These are phyloP conservation scores for Moniliella sp. DNA, from an alignment of 1,284 basidiomycete genomes.

Conservation along the genomic window DNA sequence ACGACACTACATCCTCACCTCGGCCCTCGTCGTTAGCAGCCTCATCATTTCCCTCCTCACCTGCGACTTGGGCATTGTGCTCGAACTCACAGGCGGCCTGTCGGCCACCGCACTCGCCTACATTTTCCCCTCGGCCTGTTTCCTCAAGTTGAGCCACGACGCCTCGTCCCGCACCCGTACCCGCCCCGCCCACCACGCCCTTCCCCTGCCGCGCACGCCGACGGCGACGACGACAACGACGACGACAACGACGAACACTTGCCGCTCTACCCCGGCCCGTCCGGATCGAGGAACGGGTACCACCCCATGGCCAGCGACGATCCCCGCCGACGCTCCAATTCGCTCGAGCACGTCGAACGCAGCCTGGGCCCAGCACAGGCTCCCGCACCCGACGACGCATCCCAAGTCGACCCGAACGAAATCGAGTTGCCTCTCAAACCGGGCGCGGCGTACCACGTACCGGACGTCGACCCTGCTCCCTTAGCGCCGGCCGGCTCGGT, in stretches of 20 bases:
- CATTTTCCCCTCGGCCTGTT: conserved; percentile 41
- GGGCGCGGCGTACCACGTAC: too few relatives aligned
- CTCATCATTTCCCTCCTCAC: conserved; percentile 73
- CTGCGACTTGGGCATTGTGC: conserved; percentile 85
- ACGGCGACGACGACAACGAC: not conserved
- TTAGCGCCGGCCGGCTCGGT: too few relatives aligned
- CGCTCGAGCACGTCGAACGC: conserved; percentile 9
- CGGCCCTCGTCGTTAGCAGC: conserved; percentile 55
- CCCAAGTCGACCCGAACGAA: conserved; percentile 9
- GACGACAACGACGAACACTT: conserved; percentile 5
- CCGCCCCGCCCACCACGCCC: conserved; percentile 1
- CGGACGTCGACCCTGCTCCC: too few relatives aligned
- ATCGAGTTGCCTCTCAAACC: conserved; percentile 26
- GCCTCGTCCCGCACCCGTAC: conserved; percentile 7
- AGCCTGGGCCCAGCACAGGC: too few relatives aligned
- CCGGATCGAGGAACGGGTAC: not conserved
- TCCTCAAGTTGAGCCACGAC: conserved; percentile 28
- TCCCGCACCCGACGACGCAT: conserved; percentile 1
- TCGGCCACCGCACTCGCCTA: conserved; percentile 82
- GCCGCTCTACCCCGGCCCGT: not conserved
- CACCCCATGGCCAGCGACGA: not conserved
- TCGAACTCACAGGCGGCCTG: conserved; percentile 85
- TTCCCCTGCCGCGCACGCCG: not conserved
- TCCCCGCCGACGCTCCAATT: conserved; percentile 5
- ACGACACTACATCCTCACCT: conserved; percentile 76